Percentiles rank a stretch among this genome's conserved stretches.
Evolutionary conservation across 768 basidiomycete species (phyloP).

Genomic region (Phlebiopsis flavidoalba): DNA sequence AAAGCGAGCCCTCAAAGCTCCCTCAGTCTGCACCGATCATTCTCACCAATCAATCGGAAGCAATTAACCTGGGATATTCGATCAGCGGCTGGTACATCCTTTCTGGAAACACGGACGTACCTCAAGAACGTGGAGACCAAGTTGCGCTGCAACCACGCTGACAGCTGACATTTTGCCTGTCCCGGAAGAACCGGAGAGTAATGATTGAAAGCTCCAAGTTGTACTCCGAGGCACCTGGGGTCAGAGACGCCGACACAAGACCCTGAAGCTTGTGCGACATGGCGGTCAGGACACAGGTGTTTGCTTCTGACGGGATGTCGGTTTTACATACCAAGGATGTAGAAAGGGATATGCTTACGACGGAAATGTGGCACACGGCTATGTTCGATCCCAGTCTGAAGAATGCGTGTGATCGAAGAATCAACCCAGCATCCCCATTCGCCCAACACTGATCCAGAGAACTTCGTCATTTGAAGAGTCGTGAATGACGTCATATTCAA

Average conservation of each 20-base stretch:
- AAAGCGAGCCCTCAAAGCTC: constrained; percentile 61
- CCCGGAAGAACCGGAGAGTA: constrained; percentile 78
- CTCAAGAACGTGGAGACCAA: constrained; percentile 80
- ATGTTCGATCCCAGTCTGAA: constrained; percentile 77
- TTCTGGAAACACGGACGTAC: constrained; percentile 30
- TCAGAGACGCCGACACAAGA: constrained; percentile 57
- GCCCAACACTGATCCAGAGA: constrained; percentile 52
- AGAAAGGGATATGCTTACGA: background rate
- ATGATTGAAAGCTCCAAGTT: constrained; percentile 62
- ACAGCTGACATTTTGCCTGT: constrained; percentile 74
- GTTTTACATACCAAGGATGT: background rate
- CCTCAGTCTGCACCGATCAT: constrained; percentile 70
- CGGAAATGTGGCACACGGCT: constrained; percentile 50
- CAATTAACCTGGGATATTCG: constrained; percentile 64
- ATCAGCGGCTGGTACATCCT: background rate
- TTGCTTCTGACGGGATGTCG: background rate
- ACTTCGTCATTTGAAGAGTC: constrained; percentile 39
- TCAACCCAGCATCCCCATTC: constrained; percentile 88
- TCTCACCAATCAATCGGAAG: constrained; percentile 78
- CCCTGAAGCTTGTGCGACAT: constrained; percentile 45
- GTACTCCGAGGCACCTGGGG: constrained; percentile 51
- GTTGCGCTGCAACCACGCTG: constrained; percentile 44
- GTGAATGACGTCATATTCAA: constrained; percentile 58
- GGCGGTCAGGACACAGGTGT: constrained; percentile 12
- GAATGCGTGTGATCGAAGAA: constrained; percentile 60